Percentiles rank a stretch among this genome's conserved stretches.
Evolutionary conservation across 257 asterid genomes (phyloP).

Genomic region (Datura wrightii): DNA sequence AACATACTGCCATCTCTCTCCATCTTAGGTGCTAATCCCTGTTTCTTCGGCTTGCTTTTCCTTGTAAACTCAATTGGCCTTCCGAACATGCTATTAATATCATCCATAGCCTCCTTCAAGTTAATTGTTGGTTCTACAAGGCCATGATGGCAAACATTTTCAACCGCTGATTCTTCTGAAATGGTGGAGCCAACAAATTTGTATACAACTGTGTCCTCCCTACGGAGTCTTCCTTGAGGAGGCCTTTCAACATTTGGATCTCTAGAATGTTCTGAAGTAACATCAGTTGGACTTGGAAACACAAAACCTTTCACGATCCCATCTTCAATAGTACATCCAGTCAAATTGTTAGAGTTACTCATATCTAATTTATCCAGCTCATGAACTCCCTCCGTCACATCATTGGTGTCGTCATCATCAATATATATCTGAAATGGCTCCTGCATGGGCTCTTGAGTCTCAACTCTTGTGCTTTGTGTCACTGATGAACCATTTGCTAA

Average conservation of each 20-base stretch:
- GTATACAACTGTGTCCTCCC: conserved; percentile 81
- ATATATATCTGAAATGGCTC: conserved; percentile 68
- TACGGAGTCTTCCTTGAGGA: conserved; percentile 46
- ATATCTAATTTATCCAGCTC: conserved; percentile 35
- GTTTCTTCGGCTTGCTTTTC: conserved; percentile 72
- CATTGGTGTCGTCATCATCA: conserved; percentile 65
- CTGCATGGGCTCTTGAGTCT: conserved; percentile 46
- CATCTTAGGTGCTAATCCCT: conserved; percentile 42
- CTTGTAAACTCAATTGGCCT: conserved; percentile 82
- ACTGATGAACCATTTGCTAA: conserved; percentile 36
- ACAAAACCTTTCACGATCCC: conserved; percentile 42
- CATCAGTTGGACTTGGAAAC: conserved; percentile 57
- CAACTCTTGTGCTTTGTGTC: conserved; percentile 36
- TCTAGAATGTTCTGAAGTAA: conserved; percentile 46
- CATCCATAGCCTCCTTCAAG: conserved; percentile 95
- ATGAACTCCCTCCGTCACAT: conserved; percentile 41
- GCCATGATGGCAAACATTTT: conserved; percentile 95
- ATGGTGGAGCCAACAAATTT: conserved; percentile 94
- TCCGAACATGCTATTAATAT: conserved; percentile 92
- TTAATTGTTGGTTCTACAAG: conserved; percentile 90
- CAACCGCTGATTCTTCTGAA: conserved; percentile 75
- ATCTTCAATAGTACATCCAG: conserved; percentile 34
- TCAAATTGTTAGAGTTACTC: conserved; percentile 35
- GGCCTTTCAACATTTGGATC: conserved; percentile 49
- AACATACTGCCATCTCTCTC: conserved; percentile 41